Conservation (phyloP, 2,329 filamentous ascomycete genomes). For the Fusarium staphyleae region DNA sequence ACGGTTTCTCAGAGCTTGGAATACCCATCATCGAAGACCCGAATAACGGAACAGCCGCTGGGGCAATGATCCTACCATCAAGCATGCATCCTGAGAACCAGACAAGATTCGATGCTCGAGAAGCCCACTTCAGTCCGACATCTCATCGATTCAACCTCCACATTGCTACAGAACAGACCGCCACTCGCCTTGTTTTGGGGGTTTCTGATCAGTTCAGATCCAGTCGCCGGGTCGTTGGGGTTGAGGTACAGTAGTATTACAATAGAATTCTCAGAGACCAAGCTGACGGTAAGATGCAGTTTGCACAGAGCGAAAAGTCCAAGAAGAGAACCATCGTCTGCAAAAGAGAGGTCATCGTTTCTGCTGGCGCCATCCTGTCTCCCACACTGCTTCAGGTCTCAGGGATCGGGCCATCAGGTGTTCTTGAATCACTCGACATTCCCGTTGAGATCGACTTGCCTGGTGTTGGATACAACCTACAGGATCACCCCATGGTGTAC, state of each 20-base stretch:
- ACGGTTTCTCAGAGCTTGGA: slow-evolving; percentile 14
- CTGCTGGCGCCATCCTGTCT: slow-evolving; percentile 19
- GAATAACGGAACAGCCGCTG: slow-evolving; percentile 20
- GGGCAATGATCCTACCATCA: slow-evolving; percentile 19
- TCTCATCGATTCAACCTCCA: slow-evolving; percentile 8
- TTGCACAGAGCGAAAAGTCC: slow-evolving; percentile 1
- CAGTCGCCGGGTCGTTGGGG: slow-evolving; percentile 11
- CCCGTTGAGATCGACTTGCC: slow-evolving; percentile 11
- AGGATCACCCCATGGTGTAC: slow-evolving; percentile 23
- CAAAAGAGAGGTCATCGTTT: slow-evolving; percentile 17
- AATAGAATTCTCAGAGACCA: too few relatives aligned
- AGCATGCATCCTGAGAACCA: slow-evolving; percentile 19
- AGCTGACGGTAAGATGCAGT: not conserved
- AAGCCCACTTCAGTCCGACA: slow-evolving; percentile 12
- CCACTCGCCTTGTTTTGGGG: slow-evolving; percentile 12
- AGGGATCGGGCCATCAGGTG: slow-evolving; percentile 11
- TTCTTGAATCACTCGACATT: slow-evolving; percentile 5
- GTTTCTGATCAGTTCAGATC: not conserved
- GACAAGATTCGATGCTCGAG: slow-evolving; percentile 16
- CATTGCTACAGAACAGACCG: slow-evolving; percentile 11
- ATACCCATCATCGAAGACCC: slow-evolving; percentile 16
- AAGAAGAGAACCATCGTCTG: not conserved
- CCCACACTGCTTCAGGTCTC: slow-evolving; percentile 22
- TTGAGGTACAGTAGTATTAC: slow-evolving; percentile 19
- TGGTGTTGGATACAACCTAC: slow-evolving; percentile 19